These are phyloP conservation scores for Candida hispaniensis DNA, from an alignment of 805 yeast species.

Conservation along the genomic window DNA sequence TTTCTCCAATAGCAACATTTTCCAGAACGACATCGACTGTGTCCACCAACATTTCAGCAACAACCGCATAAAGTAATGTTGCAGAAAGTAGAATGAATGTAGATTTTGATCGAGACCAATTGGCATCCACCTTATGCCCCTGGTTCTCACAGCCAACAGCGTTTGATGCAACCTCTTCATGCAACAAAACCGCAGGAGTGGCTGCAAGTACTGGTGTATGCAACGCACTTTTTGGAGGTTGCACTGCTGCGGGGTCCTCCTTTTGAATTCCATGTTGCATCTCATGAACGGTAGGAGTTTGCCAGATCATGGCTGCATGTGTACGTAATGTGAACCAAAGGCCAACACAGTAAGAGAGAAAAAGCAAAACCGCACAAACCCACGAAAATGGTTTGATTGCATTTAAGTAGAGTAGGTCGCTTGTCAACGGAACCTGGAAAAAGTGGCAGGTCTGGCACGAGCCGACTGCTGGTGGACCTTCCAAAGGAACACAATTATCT, in stretches of 20 bases:
- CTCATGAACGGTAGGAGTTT: conserved; percentile 42
- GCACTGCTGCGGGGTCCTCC: conserved; percentile 15
- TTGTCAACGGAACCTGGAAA: conserved; percentile 56
- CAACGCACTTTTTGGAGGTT: too few species aligned
- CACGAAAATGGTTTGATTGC: conserved; percentile 76
- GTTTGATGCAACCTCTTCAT: background rate
- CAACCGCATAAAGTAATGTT: conserved; percentile 77
- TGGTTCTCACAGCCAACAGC: conserved; percentile 5
- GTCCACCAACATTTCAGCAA: conserved; percentile 89
- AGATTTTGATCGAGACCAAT: conserved; percentile 85
- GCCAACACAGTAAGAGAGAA: conserved; percentile 79
- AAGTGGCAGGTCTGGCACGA: conserved; percentile 63
- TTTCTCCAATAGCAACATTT: conserved; percentile 75
- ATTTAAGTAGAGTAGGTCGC: conserved; percentile 54
- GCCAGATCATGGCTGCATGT: conserved; percentile 96
- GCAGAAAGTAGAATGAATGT: conserved; percentile 73
- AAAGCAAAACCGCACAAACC: conserved; percentile 68
- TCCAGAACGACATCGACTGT: conserved; percentile 81
- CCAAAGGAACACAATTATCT: conserved; percentile 20
- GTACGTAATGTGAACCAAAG: conserved; percentile 87
- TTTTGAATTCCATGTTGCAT: too few species aligned
- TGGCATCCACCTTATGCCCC: conserved; percentile 49
- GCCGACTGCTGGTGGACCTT: conserved; percentile 10
- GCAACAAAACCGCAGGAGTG: conserved; percentile 1
- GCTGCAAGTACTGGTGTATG: conserved; percentile 1